Percentiles rank a stretch among this genome's conserved stretches.
Conservation (phyloP, 1,284 basidiomycete genomes). For the Anthracocystis setariae region DNA sequence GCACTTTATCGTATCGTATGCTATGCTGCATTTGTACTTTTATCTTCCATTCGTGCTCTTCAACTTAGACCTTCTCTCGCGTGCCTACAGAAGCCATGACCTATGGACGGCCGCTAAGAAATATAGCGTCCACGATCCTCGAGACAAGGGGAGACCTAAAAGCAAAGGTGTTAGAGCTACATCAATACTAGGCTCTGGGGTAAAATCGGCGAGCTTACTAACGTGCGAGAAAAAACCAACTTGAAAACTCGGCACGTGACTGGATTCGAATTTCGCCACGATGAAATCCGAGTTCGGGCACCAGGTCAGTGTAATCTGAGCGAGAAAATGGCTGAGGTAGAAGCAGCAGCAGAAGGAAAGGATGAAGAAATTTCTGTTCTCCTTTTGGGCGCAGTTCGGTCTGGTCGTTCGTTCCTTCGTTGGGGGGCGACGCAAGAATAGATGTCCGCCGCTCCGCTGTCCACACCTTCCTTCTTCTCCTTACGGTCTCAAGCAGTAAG, state of each 20-base stretch:
- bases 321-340: neutral
- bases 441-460: slow-evolving; percentile 9
- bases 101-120: too few species aligned
- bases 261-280: slow-evolving; percentile 15
- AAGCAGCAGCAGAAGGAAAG: slow-evolving; percentile 1
- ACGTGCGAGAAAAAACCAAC: slow-evolving; percentile 14
- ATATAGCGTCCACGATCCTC: too few species aligned
- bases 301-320: slow-evolving; percentile 7
- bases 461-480: slow-evolving; percentile 33
- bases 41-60: neutral
- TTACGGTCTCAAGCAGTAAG: slow-evolving; percentile 52
- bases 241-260: slow-evolving; percentile 22
- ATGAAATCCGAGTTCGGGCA: neutral
- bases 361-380: slow-evolving; percentile 21
- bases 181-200: too few species aligned
- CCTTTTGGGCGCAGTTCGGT: neutral
- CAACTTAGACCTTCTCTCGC: neutral
- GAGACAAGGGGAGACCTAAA: too few species aligned
- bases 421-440: neutral
- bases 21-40: slow-evolving; percentile 2
- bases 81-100: too few species aligned
- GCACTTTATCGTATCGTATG: neutral
- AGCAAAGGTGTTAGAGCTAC: too few species aligned
- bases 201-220: too few species aligned
- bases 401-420: too few species aligned